Conservation (phyloP, 495 filamentous ascomycete genomes). For the Neurospora sp. region DNA sequence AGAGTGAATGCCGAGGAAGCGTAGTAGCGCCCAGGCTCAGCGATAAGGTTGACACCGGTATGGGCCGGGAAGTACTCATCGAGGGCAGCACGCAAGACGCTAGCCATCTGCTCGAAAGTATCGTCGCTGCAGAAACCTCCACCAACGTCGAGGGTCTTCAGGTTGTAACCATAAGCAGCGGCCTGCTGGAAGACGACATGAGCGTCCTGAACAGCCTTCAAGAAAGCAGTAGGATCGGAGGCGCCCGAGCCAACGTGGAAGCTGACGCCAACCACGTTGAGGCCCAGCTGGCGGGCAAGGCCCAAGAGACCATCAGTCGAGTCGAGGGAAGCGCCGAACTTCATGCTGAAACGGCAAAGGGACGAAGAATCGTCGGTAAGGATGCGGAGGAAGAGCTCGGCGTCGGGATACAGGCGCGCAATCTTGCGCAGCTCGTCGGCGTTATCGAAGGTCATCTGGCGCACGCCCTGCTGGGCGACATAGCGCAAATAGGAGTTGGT, state of each 20-base stretch:
- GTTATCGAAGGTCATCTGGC: constrained; percentile 99
- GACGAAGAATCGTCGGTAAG: constrained; percentile 92
- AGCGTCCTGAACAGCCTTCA: constrained; percentile 83
- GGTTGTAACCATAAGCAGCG: constrained; percentile 58
- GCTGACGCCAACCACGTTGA: constrained; percentile 92
- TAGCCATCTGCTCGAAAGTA: constrained; percentile 84
- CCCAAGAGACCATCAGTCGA: constrained; percentile 65
- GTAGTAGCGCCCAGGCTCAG: constrained; percentile 93
- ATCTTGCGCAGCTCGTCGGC: constrained; percentile 97
- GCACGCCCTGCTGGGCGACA: constrained; percentile 71
- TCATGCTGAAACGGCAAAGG: constrained; percentile 87
- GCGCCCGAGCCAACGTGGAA: constrained; percentile 97
- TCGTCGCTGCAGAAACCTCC: constrained; percentile 76
- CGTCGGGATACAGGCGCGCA: constrained; percentile 76
- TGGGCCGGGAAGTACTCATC: constrained; percentile 79
- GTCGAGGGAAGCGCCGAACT: constrained; percentile 89
- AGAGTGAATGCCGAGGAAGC: constrained; percentile 87
- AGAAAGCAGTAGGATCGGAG: constrained; percentile 77
- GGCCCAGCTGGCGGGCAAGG: constrained; percentile 74
- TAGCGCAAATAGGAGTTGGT: constrained; percentile 95
- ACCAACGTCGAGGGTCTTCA: constrained; percentile 87
- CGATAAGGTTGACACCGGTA: constrained; percentile 68
- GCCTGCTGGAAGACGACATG: constrained; percentile 86
- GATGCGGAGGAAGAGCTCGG: constrained; percentile 88
- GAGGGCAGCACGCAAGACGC: constrained; percentile 65